Base-by-base conservation (phyloP, 495 filamentous ascomycete genomes). In the Penicillium steckii region DNA sequence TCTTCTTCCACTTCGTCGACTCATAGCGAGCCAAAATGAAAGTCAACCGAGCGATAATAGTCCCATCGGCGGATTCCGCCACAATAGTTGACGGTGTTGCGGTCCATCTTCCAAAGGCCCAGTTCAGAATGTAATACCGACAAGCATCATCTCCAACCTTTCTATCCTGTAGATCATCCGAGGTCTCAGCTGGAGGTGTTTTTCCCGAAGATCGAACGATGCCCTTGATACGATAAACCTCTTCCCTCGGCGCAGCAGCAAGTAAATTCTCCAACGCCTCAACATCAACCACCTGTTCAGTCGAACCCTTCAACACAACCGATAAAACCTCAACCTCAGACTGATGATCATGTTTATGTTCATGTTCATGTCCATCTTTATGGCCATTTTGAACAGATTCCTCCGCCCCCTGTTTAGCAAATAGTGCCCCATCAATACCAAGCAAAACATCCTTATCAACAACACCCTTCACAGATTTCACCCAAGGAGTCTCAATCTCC, bases 21-120 rank as follows among this genome's bases (percentile, higher is more conserved):
- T 96, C 93, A 57, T 89, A 88, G 43, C 88, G 79, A 1, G 90
- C 93, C 40, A 94, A 69, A 5, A 98, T 88, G 50, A 97, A 73
- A 0, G 90, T 96, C 77, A 98, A 85, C 27, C 90, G 79, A 21
- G 91, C 71, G 4, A 81, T 67, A 2, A 79, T 71, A 18, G 74
- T 72, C 30, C 67, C 60, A 25, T 74, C 70, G 8, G 73, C 70
- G 2, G 64, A 53, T 38, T 69, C 61, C 3, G 72, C 59, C 29
- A 76, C 75, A 37, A 67, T 66, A 4, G 64, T 66, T 29, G 87
- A 72, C 0, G 77, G 76, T 5, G 91, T 93, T 61, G 89, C 93
- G 2, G 83, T 96, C 94, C 94, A 97, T 15, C 94, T 79, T 6
- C 91, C 92, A 70, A 98, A 98, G 0, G 94, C 95, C 94, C 94